Conservation (phyloP, 306 rosid species). For the Bauhinia variegata region DNA sequence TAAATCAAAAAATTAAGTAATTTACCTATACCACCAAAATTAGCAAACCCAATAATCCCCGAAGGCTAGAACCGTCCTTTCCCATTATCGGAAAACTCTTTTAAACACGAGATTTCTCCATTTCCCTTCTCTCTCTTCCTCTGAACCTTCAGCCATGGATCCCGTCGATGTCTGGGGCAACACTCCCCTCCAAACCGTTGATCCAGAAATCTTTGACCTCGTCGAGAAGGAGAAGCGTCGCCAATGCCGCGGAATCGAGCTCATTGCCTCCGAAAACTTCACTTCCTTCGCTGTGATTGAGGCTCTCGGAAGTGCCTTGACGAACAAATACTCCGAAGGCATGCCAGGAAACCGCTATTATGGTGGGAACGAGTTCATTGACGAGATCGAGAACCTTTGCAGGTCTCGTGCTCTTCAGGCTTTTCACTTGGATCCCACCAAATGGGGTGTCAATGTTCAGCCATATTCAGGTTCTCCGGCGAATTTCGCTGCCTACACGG, state of each 20-base stretch:
- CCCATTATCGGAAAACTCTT: background rate
- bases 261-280: conserved; percentile 90
- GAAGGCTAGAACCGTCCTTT: conserved; percentile 9
- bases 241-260: conserved; percentile 93
- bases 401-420: conserved; percentile 81
- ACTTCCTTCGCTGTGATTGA: conserved; percentile 96
- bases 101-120: conserved; percentile 6
- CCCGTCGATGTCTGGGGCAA: conserved; percentile 79
- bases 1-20: too few relatives aligned
- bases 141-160: conserved; percentile 55
- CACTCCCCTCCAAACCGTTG: conserved; percentile 58
- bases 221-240: conserved; percentile 92
- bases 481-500: conserved; percentile 95
- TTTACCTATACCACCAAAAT: background rate
- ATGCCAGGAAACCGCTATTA: conserved; percentile 93
- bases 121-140: background rate
- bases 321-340: conserved; percentile 94
- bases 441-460: conserved; percentile 91
- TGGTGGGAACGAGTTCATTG: conserved; percentile 93
- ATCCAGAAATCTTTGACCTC: conserved; percentile 82
- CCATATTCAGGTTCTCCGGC: conserved; percentile 96
- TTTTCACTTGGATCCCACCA: conserved; percentile 58
- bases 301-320: conserved; percentile 83
- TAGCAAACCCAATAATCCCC: background rate
- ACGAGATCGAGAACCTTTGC: conserved; percentile 82